Base-by-base conservation (phyloP, 768 basidiomycete species). In the Cystofilobasidium ferigula region DNA sequence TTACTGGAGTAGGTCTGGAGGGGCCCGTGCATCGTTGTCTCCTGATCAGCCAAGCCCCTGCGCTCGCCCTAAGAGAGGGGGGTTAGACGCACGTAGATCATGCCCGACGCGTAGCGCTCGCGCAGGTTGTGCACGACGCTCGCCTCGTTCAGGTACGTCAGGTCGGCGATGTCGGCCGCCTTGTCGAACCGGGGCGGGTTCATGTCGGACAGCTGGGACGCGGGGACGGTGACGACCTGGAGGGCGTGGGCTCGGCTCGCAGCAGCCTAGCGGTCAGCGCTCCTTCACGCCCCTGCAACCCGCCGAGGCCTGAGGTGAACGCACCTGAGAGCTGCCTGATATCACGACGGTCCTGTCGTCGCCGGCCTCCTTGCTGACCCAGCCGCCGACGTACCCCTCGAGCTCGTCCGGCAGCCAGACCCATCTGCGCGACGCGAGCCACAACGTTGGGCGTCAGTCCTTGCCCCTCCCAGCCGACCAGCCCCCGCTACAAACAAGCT, bases 51-150 rank as follows among this genome's bases (percentile, higher is more conserved):
- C 53, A 40, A 24, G 45, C 16, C 20, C 20, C 13, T 8, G 45
- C 8, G 45, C 16, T 24, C 20, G 45, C 8, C 45, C 20, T 22
- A 20, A 48, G 47, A 30, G 34, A 9, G 14, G 42, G 1, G 13
- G 34, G 32, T 3, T 3, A 22, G 12, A 81, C 89, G 74, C 74
- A 91, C 92, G 78, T 94, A 94, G 71, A 97, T 95, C 61, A 87
- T 85, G 43, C 88, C 90, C 53, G 87, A 87, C 59, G 87, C 87
- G 76, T 92, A 98, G 76, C 95, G 82, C 71, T 89, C 78, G 66
- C 91, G 84, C 34, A 98, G 83, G 78, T 98, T 98, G 74, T 98
- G 90, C n/a, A 98, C 93, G 51, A 99, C 95, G 71, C 89, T 91
- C 14, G 95, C 93, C 81, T 99, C 95, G 75, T 98, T 98, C 66